Conservation (phyloP, 2,329 filamentous ascomycete genomes). For the Trichoderma pleuroti region DNA sequence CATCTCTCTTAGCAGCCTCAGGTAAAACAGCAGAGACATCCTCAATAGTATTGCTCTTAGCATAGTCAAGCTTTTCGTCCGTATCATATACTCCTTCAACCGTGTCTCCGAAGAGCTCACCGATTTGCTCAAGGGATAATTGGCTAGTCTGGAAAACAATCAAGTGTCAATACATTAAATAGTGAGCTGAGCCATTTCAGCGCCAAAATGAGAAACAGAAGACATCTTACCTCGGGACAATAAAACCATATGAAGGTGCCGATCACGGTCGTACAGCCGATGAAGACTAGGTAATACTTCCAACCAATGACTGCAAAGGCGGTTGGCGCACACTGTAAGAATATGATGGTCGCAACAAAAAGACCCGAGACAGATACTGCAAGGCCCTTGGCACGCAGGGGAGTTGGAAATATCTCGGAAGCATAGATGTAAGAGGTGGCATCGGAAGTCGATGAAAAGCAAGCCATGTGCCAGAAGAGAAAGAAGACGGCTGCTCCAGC, state of each 20-base stretch:
- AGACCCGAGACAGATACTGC: not conserved
- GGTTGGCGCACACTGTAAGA: not conserved
- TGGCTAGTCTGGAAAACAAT: not conserved
- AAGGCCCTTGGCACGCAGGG: not conserved
- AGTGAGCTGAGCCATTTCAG: too few relatives aligned
- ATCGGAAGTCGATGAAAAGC: not conserved
- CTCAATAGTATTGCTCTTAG: not conserved
- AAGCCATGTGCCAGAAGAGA: slow-evolving; percentile 2
- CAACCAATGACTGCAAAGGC: slow-evolving; percentile 8
- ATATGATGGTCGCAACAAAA: not conserved
- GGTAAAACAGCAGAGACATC: not conserved
- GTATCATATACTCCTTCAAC: not conserved
- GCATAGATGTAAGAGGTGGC: not conserved
- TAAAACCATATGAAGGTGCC: not conserved
- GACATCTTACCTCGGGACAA: not conserved
- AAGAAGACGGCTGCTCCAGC: not conserved
- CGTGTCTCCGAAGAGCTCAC: not conserved
- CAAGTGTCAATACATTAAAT: not conserved
- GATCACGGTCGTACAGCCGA: not conserved
- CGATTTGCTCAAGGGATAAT: not conserved
- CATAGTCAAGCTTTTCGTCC: not conserved
- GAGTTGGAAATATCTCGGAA: slow-evolving; percentile 2
- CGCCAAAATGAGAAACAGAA: not conserved
- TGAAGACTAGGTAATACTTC: slow-evolving; percentile 11
- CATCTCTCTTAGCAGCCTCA: not conserved